A percentile compares a stretch with the other conserved stretches of the same genome.
Evolutionary conservation across 2,329 filamentous ascomycete species (phyloP).

Genomic region (Aspergillus tubingensis): DNA sequence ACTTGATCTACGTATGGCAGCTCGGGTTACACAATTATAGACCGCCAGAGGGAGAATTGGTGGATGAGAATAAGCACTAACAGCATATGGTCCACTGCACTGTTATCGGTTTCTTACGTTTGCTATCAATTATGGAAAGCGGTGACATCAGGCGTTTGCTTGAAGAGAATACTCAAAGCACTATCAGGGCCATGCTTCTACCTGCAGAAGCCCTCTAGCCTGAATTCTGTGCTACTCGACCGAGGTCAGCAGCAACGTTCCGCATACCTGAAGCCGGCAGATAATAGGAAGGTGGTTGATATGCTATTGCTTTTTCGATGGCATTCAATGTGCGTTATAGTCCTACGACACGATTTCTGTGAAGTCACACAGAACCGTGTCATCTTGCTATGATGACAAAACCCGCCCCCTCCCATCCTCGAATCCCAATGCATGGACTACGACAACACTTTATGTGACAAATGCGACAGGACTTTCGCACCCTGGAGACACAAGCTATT

Average conservation of each 20-base stretch:
- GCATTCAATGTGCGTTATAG: no score
- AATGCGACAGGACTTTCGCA: constrained; percentile 12
- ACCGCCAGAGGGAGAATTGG: background rate
- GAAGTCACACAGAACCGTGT: background rate
- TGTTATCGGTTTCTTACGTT: background rate
- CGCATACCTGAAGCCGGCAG: no score
- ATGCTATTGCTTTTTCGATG: no score
- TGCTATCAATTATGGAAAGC: background rate
- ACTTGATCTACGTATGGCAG: background rate
- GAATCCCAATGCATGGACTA: constrained; percentile 14
- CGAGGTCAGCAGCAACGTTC: no score
- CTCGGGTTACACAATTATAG: background rate
- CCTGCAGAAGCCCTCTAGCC: background rate
- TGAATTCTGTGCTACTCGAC: no score
- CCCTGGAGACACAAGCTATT: constrained; percentile 16
- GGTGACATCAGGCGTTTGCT: background rate
- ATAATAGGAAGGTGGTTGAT: no score
- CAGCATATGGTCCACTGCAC: background rate
- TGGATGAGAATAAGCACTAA: no score
- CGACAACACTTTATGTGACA: constrained; percentile 21
- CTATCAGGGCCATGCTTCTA: background rate
- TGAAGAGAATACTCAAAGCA: background rate
- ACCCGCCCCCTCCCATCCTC: background rate
- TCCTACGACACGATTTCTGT: background rate
- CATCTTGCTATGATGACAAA: background rate